These are phyloP conservation scores for Orbilia brochopaga DNA, from an alignment of 2,329 filamentous ascomycete species.

Conservation along the genomic window DNA sequence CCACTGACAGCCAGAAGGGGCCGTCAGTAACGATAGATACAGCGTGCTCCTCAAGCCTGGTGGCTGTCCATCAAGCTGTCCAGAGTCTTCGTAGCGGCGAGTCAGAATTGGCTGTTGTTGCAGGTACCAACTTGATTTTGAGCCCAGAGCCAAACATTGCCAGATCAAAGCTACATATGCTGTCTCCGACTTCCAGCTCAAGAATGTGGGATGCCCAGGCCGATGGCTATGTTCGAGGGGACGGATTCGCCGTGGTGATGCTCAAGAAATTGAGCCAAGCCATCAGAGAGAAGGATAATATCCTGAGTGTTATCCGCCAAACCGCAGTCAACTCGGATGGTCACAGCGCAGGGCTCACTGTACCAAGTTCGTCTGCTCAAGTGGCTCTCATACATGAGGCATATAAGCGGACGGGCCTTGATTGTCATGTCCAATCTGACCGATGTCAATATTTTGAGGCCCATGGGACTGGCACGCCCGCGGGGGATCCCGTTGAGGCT, in stretches of 20 bases:
- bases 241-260: conserved; percentile 66
- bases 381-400: conserved; percentile 60
- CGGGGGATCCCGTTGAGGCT: conserved; percentile 56
- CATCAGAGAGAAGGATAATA: conserved; percentile 65
- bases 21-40: conserved; percentile 67
- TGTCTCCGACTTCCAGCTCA: not conserved
- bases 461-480: conserved; percentile 63
- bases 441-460: conserved; percentile 62
- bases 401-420: conserved; percentile 58
- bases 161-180: conserved; percentile 56
- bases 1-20: conserved; percentile 64
- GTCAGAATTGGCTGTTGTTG: conserved; percentile 56
- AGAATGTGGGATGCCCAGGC: conserved; percentile 21
- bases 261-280: conserved; percentile 67
- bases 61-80: conserved; percentile 64
- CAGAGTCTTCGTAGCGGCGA: conserved; percentile 61
- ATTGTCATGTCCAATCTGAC: not conserved
- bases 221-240: conserved; percentile 70
- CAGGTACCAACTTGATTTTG: conserved; percentile 58
- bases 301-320: conserved; percentile 64
- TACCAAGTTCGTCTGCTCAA: conserved; percentile 63
- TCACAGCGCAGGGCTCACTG: conserved; percentile 65
- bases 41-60: conserved; percentile 67
- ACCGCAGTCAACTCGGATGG: conserved; percentile 67
- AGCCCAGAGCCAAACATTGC: conserved; percentile 4